phyloP scores from a whole-genome alignment of 73 alveolate genomes.

The Symbiodinium natans region DNA sequence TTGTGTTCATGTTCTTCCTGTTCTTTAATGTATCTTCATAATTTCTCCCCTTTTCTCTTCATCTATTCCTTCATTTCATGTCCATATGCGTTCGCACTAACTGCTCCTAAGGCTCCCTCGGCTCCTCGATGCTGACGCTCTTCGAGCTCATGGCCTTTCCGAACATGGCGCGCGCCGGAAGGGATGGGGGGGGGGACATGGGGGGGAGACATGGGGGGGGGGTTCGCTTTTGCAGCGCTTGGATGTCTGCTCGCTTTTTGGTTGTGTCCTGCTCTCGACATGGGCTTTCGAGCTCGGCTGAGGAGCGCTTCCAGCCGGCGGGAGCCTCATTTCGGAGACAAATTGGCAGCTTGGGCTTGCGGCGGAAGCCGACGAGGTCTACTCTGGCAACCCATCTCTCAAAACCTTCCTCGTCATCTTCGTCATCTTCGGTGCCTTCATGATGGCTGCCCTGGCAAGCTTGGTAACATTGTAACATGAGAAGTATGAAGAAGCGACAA shows the following conservation, averaged over 20 bases:
- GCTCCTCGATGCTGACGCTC: slow-evolving; percentile 50
- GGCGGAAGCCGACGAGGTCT: background rate
- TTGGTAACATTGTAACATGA: no score
- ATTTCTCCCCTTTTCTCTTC: no score
- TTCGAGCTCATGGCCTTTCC: slow-evolving; percentile 87
- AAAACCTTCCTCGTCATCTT: slow-evolving; percentile 52
- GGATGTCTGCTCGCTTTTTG: background rate
- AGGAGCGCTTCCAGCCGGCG: slow-evolving; percentile 82
- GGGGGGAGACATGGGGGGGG: no score
- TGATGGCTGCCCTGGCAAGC: slow-evolving; percentile 8
- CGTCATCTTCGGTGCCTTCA: slow-evolving; percentile 80
- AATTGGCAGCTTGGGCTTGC: no score
- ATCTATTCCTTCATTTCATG: no score
- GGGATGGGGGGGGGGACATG: background rate
- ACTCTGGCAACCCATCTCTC: slow-evolving; percentile 33
- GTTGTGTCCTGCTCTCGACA: background rate
- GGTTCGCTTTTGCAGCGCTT: background rate
- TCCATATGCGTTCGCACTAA: no score
- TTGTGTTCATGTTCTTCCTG: no score
- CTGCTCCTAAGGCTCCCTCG: slow-evolving; percentile 22
- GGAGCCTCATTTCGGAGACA: background rate
- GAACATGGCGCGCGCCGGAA: background rate
- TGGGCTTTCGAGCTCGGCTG: background rate
- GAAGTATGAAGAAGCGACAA: background rate
- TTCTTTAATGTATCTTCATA: no score